Percentiles rank a stretch among this genome's conserved stretches.
These are phyloP conservation scores for Sanghuangporus baumii DNA, from an alignment of 1,284 basidiomycete species.

Conservation along the genomic window DNA sequence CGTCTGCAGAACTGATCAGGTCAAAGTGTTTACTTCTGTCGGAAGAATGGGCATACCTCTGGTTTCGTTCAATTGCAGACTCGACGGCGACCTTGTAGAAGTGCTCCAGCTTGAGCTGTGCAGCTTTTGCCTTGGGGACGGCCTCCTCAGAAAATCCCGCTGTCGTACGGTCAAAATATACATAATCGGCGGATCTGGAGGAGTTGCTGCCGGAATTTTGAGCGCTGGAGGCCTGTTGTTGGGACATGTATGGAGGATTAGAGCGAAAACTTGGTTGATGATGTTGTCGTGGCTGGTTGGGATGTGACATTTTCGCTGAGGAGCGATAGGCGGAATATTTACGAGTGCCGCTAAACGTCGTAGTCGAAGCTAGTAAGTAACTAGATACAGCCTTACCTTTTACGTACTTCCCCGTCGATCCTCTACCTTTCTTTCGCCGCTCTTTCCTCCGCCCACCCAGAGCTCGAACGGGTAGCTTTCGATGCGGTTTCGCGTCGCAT, in stretches of 20 bases:
- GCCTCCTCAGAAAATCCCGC: conserved; percentile 83
- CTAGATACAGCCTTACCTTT: background rate
- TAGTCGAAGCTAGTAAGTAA: background rate
- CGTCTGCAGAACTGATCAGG: conserved; percentile 48
- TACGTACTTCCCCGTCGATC: background rate
- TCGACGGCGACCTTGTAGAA: conserved; percentile 96
- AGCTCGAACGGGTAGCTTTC: background rate
- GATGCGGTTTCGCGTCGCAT: conserved; percentile 17
- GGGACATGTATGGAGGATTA: conserved; percentile 16
- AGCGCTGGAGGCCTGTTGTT: conserved; percentile 23
- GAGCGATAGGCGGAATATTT: background rate
- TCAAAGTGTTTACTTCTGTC: conserved; percentile 12
- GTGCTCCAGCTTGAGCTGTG: conserved; percentile 96
- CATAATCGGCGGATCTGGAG: conserved; percentile 64
- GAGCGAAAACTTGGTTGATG: conserved; percentile 12
- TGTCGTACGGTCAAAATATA: conserved; percentile 92
- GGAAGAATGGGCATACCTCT: conserved; percentile 34
- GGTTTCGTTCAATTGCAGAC: conserved; percentile 76
- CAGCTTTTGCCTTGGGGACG: conserved; percentile 88
- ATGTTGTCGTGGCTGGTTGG: conserved; percentile 16
- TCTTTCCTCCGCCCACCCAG: background rate
- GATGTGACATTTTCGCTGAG: conserved; percentile 14
- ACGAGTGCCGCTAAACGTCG: background rate
- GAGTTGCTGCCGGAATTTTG: conserved; percentile 19
- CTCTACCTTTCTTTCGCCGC: background rate